A percentile compares a stretch with the other conserved stretches of the same genome.
Conservation (phyloP, 2,329 filamentous ascomycete species). For the Dactylellina leptospora region DNA sequence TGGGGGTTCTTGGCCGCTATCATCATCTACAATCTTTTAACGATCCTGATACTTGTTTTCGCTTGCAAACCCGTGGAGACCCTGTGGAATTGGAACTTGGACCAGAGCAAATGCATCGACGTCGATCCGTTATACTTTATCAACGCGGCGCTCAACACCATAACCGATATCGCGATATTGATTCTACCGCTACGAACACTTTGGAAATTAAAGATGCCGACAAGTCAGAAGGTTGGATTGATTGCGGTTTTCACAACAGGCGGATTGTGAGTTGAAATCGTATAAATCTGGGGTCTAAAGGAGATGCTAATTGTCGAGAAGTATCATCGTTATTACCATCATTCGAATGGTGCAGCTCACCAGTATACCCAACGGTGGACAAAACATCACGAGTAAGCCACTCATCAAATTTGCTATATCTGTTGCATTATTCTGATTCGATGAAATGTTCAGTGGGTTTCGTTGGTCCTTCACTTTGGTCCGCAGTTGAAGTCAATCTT, state of each 20-base stretch:
- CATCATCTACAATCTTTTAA: constrained; percentile 38
- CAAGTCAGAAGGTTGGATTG: constrained; percentile 64
- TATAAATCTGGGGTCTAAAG: not conserved
- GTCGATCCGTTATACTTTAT: constrained; percentile 43
- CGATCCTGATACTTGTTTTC: constrained; percentile 41
- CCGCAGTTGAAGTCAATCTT: constrained; percentile 40
- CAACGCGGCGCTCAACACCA: constrained; percentile 36
- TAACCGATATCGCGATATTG: constrained; percentile 47
- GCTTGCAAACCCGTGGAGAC: constrained; percentile 27
- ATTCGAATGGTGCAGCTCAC: constrained; percentile 47
- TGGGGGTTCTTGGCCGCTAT: constrained; percentile 39
- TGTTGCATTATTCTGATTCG: not conserved
- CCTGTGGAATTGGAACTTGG: constrained; percentile 39
- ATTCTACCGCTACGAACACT: constrained; percentile 64
- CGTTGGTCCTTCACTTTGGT: constrained; percentile 40
- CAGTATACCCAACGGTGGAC: constrained; percentile 40
- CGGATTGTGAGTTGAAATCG: constrained; percentile 43
- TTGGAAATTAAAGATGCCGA: constrained; percentile 63
- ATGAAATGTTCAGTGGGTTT: constrained; percentile 22
- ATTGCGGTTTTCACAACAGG: constrained; percentile 62
- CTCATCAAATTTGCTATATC: not conserved
- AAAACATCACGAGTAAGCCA: constrained; percentile 46
- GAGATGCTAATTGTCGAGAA: not conserved
- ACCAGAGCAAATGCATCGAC: constrained; percentile 32
- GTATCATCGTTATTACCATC: constrained; percentile 45